These are phyloP conservation scores for Drechslerella coelobrocha DNA, from an alignment of 2,329 filamentous ascomycete genomes.

Conservation along the genomic window DNA sequence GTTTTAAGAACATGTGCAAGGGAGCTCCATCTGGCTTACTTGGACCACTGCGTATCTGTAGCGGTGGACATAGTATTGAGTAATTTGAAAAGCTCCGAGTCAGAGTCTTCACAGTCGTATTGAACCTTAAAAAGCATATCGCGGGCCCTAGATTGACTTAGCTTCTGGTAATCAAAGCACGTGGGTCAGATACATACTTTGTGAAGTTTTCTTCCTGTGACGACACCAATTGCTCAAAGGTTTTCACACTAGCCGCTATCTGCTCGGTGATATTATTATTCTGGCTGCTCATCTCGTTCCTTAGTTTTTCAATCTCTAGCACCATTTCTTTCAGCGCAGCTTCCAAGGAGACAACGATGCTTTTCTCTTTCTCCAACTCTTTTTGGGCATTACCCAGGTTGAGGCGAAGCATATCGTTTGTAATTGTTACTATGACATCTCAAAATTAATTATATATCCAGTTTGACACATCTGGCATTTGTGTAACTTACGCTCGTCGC, in stretches of 20 bases:
- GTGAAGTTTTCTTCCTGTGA: conserved; percentile 26
- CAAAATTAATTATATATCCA: background rate
- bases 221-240: background rate
- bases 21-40: conserved; percentile 7
- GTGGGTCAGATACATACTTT: background rate
- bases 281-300: conserved; percentile 3
- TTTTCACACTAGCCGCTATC: background rate
- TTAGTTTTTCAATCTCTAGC: conserved; percentile 11
- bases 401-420: conserved; percentile 6
- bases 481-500: conserved; percentile 19
- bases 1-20: background rate
- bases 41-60: conserved; percentile 17
- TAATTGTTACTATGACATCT: background rate
- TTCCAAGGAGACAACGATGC: background rate
- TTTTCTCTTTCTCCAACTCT: conserved; percentile 16
- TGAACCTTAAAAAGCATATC: conserved; percentile 8
- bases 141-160: conserved; percentile 13
- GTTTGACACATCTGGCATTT: background rate
- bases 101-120: conserved; percentile 11
- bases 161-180: background rate
- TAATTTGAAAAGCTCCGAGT: conserved; percentile 27
- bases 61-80: background rate
- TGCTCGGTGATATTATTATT: background rate
- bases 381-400: conserved; percentile 14
- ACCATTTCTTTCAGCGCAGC: conserved; percentile 19